Conservation (phyloP, 139 green algal genomes). For the Picochlorum sp. region DNA sequence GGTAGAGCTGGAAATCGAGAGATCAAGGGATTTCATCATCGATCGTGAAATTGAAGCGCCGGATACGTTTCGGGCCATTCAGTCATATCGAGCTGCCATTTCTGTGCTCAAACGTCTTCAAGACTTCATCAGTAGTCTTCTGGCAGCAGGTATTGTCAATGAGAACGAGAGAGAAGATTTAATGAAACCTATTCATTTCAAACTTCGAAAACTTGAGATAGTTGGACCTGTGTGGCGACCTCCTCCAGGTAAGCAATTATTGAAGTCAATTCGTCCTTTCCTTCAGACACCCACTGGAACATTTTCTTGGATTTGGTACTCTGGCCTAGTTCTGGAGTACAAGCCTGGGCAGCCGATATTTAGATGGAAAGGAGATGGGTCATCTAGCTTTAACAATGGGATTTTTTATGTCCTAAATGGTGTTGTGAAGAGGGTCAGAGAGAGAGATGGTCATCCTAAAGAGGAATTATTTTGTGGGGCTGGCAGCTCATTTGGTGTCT, state of each 20-base stretch:
- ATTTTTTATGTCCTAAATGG: slow-evolving; percentile 14
- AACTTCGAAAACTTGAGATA: slow-evolving; percentile 49
- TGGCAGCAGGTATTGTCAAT: slow-evolving; percentile 57
- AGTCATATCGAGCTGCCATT: slow-evolving; percentile 73
- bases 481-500: slow-evolving; percentile 36
- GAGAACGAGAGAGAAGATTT: slow-evolving; percentile 47
- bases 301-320: no score
- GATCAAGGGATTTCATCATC: slow-evolving; percentile 49
- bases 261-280: slow-evolving; percentile 57
- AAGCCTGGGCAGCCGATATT: slow-evolving; percentile 8
- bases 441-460: not conserved
- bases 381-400: not conserved
- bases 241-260: slow-evolving; percentile 32
- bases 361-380: not conserved
- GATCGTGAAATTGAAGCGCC: slow-evolving; percentile 76
- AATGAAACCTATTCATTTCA: slow-evolving; percentile 39
- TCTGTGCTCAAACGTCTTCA: slow-evolving; percentile 66
- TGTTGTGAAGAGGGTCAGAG: slow-evolving; percentile 8
- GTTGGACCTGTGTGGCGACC: slow-evolving; percentile 49
- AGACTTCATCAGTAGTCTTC: slow-evolving; percentile 62
- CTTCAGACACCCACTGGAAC: no score
- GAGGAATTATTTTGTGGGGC: slow-evolving; percentile 36
- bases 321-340: slow-evolving; percentile 7
- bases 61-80: slow-evolving; percentile 69
- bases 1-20: slow-evolving; percentile 20